phyloP scores from a whole-genome alignment of 176 grass and related monocot species.

The Chloris gayana region DNA sequence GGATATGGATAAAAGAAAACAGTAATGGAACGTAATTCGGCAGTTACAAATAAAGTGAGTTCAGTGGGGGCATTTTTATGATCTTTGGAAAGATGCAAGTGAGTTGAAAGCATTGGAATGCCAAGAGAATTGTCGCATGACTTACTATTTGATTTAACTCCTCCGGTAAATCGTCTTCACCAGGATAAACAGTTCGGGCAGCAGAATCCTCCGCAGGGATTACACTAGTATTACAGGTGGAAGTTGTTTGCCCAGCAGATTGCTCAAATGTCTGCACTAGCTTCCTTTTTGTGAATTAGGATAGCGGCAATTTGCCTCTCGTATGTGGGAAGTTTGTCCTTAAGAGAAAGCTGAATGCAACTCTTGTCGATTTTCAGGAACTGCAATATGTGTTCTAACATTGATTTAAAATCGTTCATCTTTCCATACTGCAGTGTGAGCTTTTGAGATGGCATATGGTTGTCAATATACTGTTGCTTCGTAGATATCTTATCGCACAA shows the following conservation, averaged over 20 bases:
- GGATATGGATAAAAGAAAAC: constrained; percentile 7
- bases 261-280: constrained; percentile 46
- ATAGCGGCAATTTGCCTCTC: constrained; percentile 65
- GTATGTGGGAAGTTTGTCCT: constrained; percentile 47
- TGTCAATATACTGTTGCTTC: constrained; percentile 69
- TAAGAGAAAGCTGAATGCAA: constrained; percentile 46
- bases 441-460: constrained; percentile 33
- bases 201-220: constrained; percentile 48
- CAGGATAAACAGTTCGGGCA: constrained; percentile 52
- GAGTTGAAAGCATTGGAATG: neutral
- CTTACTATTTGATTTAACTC: constrained; percentile 69
- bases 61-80: neutral
- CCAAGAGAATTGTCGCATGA: neutral
- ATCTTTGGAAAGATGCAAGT: neutral
- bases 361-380: constrained; percentile 52
- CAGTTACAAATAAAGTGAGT: neutral
- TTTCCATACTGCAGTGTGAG: constrained; percentile 45
- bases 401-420: constrained; percentile 51
- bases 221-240: constrained; percentile 28
- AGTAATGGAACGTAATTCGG: neutral
- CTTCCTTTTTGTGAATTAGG: constrained; percentile 49
- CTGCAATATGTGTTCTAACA: constrained; percentile 51
- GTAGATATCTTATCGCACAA: constrained; percentile 60
- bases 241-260: constrained; percentile 41
- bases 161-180: constrained; percentile 52